Conservation (phyloP, 1,284 basidiomycete species). For the Ceratobasidium sp. region DNA sequence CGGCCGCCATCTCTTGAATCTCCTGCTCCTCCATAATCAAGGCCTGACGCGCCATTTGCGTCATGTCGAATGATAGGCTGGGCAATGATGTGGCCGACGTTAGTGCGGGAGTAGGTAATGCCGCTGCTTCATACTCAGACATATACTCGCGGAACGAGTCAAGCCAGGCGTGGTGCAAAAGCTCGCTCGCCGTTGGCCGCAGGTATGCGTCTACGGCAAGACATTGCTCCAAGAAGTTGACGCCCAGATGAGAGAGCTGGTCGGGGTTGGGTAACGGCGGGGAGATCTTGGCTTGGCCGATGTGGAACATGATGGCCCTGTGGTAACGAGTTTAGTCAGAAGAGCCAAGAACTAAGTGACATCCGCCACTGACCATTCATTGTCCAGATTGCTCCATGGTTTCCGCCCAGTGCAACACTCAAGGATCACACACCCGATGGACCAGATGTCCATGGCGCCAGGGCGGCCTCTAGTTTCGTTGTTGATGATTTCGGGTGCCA, state of each 20-base stretch:
- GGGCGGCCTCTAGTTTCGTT: constrained; percentile 85
- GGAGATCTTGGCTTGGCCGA: constrained; percentile 96
- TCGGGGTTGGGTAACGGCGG: constrained; percentile 93
- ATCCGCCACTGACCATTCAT: constrained; percentile 84
- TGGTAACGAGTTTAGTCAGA: neutral
- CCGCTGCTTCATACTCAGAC: constrained; percentile 65
- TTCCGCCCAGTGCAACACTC: constrained; percentile 97
- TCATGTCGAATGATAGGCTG: constrained; percentile 61
- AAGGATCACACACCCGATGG: constrained; percentile 93
- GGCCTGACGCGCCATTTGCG: constrained; percentile 66
- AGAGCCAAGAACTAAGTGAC: neutral
- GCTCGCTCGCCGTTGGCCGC: constrained; percentile 86
- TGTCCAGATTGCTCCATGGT: constrained; percentile 98
- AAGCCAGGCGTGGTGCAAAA: constrained; percentile 94
- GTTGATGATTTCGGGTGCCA: constrained; percentile 99
- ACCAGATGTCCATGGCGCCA: constrained; percentile 99
- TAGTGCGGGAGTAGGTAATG: constrained; percentile 36
- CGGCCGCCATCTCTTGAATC: constrained; percentile 47
- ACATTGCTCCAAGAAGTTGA: constrained; percentile 94
- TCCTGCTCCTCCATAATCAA: constrained; percentile 69
- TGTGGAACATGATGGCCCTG: constrained; percentile 99
- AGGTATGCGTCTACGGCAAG: constrained; percentile 87
- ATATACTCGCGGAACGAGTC: constrained; percentile 77
- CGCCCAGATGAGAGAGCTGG: constrained; percentile 89
- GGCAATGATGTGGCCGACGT: constrained; percentile 25